Percentiles rank a stretch among this genome's conserved stretches.
Conservation (phyloP, 2,329 filamentous ascomycete genomes). For the Berkeleyomyces basicola region DNA sequence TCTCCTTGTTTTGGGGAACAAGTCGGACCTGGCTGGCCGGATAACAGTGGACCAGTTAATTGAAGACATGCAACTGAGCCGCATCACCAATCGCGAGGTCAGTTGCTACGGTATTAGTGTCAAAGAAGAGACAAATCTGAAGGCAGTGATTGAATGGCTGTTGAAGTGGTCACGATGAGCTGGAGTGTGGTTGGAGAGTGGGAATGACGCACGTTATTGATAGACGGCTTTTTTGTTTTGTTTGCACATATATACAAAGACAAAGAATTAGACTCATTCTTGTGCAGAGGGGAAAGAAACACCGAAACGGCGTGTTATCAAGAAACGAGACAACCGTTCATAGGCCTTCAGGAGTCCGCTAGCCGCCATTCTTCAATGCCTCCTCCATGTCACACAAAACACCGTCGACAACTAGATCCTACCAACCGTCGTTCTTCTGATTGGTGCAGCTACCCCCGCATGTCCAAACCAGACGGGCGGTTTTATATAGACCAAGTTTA, state of each 20-base stretch:
- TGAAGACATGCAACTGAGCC: slow-evolving; percentile 76
- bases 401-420: too few relatives aligned
- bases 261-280: not conserved
- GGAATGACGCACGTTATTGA: not conserved
- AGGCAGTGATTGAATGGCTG: slow-evolving; percentile 91
- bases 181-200: slow-evolving; percentile 24
- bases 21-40: slow-evolving; percentile 85
- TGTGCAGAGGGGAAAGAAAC: too few relatives aligned
- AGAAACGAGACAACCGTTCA: too few relatives aligned
- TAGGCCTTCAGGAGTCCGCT: too few relatives aligned
- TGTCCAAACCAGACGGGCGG: too few relatives aligned
- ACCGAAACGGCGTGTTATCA: too few relatives aligned
- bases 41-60: slow-evolving; percentile 90
- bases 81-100: slow-evolving; percentile 80
- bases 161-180: slow-evolving; percentile 62
- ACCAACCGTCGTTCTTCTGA: too few relatives aligned
- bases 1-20: slow-evolving; percentile 87
- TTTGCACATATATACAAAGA: not conserved
- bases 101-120: slow-evolving; percentile 98
- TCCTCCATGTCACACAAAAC: too few relatives aligned
- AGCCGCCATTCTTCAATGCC: too few relatives aligned
- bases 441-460: too few relatives aligned
- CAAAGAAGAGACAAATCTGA: slow-evolving; percentile 96
- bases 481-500: too few relatives aligned
- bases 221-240: not conserved